These are phyloP conservation scores for Trichoderma gracile DNA, from an alignment of 2,329 filamentous ascomycete species.

Conservation along the genomic window DNA sequence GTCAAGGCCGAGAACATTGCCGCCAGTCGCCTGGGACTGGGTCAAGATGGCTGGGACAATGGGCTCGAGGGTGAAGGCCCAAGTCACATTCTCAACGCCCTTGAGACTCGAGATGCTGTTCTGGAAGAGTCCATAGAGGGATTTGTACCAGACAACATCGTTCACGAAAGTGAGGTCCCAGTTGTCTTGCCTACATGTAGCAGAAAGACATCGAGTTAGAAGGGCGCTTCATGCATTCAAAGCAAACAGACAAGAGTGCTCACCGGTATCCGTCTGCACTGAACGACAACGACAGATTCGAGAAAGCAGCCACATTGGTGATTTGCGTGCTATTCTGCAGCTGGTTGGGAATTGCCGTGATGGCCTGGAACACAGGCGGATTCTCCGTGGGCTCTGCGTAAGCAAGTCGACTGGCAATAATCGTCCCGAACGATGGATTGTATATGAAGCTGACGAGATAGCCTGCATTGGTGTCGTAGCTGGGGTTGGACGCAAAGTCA, in stretches of 20 bases:
- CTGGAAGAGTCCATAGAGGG: neutral
- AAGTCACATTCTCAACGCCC: neutral
- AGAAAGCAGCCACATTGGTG: neutral
- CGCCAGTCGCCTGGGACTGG: slow-evolving; percentile 19
- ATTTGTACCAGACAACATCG: neutral
- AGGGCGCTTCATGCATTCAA: neutral
- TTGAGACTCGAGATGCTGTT: neutral
- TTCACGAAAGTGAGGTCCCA: neutral
- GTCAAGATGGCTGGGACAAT: neutral
- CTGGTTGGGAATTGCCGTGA: neutral
- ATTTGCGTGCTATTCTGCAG: slow-evolving; percentile 5
- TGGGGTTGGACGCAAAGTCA: slow-evolving; percentile 36
- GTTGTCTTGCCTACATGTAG: neutral
- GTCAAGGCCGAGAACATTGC: slow-evolving; percentile 37
- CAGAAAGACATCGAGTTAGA: neutral
- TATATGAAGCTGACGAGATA: slow-evolving; percentile 38
- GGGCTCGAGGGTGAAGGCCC: neutral
- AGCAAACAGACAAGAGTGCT: neutral
- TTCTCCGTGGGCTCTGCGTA: slow-evolving; percentile 16
- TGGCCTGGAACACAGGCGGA: slow-evolving; percentile 6
- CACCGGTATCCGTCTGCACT: neutral
- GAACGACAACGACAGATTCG: neutral
- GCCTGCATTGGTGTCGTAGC: slow-evolving; percentile 36
- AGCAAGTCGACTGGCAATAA: neutral
- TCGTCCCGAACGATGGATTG: neutral